phyloP scores from a whole-genome alignment of 1,284 basidiomycete genomes.

The Irpex sp. region DNA sequence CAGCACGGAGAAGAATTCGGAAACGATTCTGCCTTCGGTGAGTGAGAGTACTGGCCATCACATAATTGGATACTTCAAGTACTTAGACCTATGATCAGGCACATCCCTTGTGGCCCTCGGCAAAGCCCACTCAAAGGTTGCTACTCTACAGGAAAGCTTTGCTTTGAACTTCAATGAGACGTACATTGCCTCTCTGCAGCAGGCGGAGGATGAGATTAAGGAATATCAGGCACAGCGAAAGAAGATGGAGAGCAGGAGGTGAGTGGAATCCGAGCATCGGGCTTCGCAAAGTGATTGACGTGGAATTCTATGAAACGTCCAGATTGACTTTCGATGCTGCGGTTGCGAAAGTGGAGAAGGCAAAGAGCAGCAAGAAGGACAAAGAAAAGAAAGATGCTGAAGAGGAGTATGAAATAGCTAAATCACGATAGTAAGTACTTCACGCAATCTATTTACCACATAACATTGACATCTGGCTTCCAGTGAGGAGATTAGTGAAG shows the following conservation, averaged over 20 bases:
- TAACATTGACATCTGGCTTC: not conserved
- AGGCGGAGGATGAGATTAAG: slow-evolving; percentile 62
- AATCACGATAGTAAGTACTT: slow-evolving; percentile 66
- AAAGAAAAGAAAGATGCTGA: slow-evolving; percentile 70
- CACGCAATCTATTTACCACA: not conserved
- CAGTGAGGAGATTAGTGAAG: slow-evolving; percentile 81
- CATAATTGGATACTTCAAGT: not conserved
- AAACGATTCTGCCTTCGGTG: slow-evolving; percentile 69
- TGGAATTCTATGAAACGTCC: not conserved
- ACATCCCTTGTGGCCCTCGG: slow-evolving; percentile 72
- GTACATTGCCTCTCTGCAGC: slow-evolving; percentile 63
- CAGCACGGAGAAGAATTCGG: slow-evolving; percentile 79
- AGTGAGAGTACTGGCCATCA: too few relatives aligned
- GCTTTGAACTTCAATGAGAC: slow-evolving; percentile 67
- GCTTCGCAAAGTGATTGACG: slow-evolving; percentile 1
- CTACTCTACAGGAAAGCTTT: slow-evolving; percentile 77
- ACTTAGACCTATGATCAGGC: slow-evolving; percentile 34
- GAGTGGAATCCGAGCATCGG: slow-evolving; percentile 6
- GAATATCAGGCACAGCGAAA: slow-evolving; percentile 69
- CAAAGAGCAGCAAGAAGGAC: slow-evolving; percentile 64
- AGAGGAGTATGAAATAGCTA: slow-evolving; percentile 69
- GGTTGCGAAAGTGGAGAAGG: slow-evolving; percentile 59
- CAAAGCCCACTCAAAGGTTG: slow-evolving; percentile 77
- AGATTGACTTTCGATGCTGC: slow-evolving; percentile 80
- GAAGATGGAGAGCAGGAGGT: slow-evolving; percentile 82